Base-by-base conservation (phyloP, 2,329 filamentous ascomycete genomes). In the Beauveria sp. region DNA sequence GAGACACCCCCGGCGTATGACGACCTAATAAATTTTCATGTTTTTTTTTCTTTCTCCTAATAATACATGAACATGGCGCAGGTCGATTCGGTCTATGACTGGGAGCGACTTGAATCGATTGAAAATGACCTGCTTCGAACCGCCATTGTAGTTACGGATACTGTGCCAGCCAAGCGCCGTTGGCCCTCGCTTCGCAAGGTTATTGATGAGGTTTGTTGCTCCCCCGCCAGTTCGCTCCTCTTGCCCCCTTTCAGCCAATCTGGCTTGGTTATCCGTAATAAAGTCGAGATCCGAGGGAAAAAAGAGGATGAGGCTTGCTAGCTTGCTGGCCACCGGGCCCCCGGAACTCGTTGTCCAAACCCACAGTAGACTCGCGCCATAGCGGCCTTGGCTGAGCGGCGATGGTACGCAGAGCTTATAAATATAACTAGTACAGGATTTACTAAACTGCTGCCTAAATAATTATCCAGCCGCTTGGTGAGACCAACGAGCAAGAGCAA, bases 191-290 rank as follows among this genome's bases (percentile, higher is more conserved):
- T 38, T 38, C 34, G 34, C 34, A 38, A 28, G 34, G 22, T 54
- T 22, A 24, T 24, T 42, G 20, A 38, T 45, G 16, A 46, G 42
- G 12, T 9, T n/a, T 38, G 54, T 26, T 38, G 34, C 42, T 12
- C n/a, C 54, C 54, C 53, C 53, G 53, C 53, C 42, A 43, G 53
- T 56, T 56, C 53, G 42, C 40, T 56, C 42, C 26, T 43, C 38
- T 54, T 24, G 22, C 31, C 38, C 38, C 20, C 51, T 42, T 31
- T 56, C 31, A 53, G 38, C 52, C 52, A 24, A 43, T 57, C 42
- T 34, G 31, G 51, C 42, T 28, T 57, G n/a, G 1, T 38, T 10
- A 31, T 31, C 28, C 28, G 9, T 20, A 57, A 55, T 20, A 28
- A 57, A 20, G n/a, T 53, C 38, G 24, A 57, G 54, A 57, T 57